These are phyloP conservation scores for Aspergillus haitiensis DNA, from an alignment of 495 filamentous ascomycete genomes.

Conservation along the genomic window DNA sequence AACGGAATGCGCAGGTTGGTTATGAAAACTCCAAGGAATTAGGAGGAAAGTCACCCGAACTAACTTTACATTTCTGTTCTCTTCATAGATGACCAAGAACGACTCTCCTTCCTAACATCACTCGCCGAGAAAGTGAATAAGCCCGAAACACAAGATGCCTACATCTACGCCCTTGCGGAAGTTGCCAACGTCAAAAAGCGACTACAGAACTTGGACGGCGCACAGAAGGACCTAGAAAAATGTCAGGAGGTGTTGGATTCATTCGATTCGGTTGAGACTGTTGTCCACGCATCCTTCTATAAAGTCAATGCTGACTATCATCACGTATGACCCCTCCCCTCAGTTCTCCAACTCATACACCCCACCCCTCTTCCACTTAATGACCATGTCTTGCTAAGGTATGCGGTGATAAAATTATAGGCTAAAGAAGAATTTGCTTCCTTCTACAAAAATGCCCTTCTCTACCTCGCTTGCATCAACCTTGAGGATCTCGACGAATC, in stretches of 20 bases:
- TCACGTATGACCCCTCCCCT: slow-evolving; percentile 52
- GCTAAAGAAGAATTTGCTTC: slow-evolving; percentile 85
- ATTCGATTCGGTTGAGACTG: slow-evolving; percentile 93
- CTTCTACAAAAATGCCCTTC: slow-evolving; percentile 95
- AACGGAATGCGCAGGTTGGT: slow-evolving; percentile 78
- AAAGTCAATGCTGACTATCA: slow-evolving; percentile 93
- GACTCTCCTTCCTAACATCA: slow-evolving; percentile 79
- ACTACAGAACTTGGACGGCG: slow-evolving; percentile 69
- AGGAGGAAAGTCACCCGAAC: not conserved
- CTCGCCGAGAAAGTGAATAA: slow-evolving; percentile 88
- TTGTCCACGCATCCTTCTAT: slow-evolving; percentile 97
- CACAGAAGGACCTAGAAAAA: slow-evolving; percentile 80
- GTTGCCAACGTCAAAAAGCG: slow-evolving; percentile 86
- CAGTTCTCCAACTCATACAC: not conserved
- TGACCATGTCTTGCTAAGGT: slow-evolving; percentile 6
- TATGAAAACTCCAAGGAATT: not conserved
- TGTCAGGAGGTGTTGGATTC: slow-evolving; percentile 84
- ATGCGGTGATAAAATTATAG: slow-evolving; percentile 31
- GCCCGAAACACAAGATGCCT: slow-evolving; percentile 91
- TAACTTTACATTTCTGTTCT: slow-evolving; percentile 1
- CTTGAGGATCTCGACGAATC: slow-evolving; percentile 65
- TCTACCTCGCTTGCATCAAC: slow-evolving; percentile 97
- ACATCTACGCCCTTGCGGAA: slow-evolving; percentile 88
- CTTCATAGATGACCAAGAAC: slow-evolving; percentile 75
- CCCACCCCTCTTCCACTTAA: not conserved